These are phyloP conservation scores for Diacronema lutheri DNA, from an alignment of 78 protist species.

Conservation along the genomic window DNA sequence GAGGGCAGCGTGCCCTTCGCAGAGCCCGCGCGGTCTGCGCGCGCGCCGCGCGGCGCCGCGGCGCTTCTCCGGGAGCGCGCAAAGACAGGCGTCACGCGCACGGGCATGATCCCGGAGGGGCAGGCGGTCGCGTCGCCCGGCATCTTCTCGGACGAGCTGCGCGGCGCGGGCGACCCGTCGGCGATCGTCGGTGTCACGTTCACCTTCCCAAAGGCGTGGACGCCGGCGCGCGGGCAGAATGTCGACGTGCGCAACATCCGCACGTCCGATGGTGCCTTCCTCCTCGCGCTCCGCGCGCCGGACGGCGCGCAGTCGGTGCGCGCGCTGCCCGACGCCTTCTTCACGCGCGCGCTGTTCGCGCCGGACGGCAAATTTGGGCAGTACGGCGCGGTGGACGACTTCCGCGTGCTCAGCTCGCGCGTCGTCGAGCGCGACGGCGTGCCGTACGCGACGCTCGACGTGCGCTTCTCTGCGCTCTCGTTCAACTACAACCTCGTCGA, in stretches of 20 bases:
- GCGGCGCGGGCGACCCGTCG: too few relatives aligned
- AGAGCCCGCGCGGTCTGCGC: too few relatives aligned
- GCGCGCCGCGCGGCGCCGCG: too few relatives aligned
- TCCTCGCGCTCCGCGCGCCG: background rate
- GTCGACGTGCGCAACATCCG: conserved; percentile 5
- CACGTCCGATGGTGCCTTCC: background rate
- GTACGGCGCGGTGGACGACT: background rate
- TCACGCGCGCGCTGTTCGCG: background rate
- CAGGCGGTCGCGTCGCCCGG: too few relatives aligned
- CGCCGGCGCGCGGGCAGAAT: background rate
- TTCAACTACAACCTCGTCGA: background rate
- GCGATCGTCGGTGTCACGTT: background rate
- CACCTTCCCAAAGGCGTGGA: background rate
- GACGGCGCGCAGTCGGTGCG: background rate
- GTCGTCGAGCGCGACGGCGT: background rate
- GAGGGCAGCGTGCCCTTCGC: too few relatives aligned
- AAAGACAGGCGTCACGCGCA: too few relatives aligned
- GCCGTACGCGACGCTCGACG: background rate
- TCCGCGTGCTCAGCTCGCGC: background rate
- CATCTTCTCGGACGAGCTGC: too few relatives aligned
- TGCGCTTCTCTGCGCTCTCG: background rate
- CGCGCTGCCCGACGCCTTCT: background rate
- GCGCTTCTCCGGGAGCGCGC: too few relatives aligned
- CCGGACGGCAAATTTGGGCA: conserved; percentile 3
- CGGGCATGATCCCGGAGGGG: too few relatives aligned